Evolutionary conservation across 2,329 filamentous ascomycete species (phyloP), one percentile per base, ranked within the genome.

Genomic region (Pseudopyricularia javanii): DNA sequence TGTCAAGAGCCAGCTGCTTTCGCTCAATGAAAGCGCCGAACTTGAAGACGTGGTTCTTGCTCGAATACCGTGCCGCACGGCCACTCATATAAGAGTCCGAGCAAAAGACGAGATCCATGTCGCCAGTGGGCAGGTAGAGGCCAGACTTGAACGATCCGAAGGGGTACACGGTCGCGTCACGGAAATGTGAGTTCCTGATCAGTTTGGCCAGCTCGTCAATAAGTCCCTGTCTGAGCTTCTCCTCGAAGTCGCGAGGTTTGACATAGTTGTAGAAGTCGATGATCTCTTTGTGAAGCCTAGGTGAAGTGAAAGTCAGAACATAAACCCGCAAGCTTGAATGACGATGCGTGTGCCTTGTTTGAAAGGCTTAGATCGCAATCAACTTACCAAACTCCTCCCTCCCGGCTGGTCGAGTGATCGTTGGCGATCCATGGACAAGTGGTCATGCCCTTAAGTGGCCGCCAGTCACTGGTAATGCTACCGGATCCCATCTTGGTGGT

Each of bases 81-180:
- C 75, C 72, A 8, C 70, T 64, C 57, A 82, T 72, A 57, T 80
- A 89, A 26, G 73, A 71, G 8, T 66, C 60, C 0, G 78, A 82
- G 50, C 91, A 79, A 51, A 93, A 78, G 3, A 95, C 93, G 49
- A 98, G 74, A 64, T 98, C 93, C 83, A 98, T 95, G 64, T 98
- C 93, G 15, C 88, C 89, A 1, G 86, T 81, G 0, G 79, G 79
- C 2, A 82, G 69, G 59, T 82, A 82, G 7, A 89, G 72, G 0
- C 87, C 89, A 3, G 89, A 89, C 59, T 89, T 91, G 67, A 91
- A 98, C 0, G 93, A 97, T n/a, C 93, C 93, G 64, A 98, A 98
- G 9, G 85, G 76, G 33, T 78, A 73, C 7, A 96, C 72, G 49
- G 83, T 74, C 11, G 83, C 80, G 48, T 80, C 78, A 12, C 72